Base-by-base conservation (phyloP, 805 yeast genomes). In the Kodamaea kaohsiungensis region DNA sequence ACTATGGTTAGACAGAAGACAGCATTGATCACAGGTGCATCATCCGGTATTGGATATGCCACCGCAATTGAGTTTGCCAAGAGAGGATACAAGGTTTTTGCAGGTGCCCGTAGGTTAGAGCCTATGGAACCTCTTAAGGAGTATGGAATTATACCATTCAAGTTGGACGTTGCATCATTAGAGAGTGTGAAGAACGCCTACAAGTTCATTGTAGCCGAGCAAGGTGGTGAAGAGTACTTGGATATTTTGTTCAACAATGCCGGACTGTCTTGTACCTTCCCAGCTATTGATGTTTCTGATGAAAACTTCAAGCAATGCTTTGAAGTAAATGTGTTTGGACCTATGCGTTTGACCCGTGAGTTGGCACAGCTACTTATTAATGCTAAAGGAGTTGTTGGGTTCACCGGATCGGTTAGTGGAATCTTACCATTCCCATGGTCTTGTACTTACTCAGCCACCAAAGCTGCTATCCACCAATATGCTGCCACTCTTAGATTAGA, bases 381-480 rank as follows among this genome's bases (percentile, higher is more conserved):
- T 39, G 84, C 88, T 1, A 76, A 85, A 59, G 95, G 93, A 2
- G 80, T 83, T 0, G 80, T 89, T 55, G 84, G 86, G 0, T 87
- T 86, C 68, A 88, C 95, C 0, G 95, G 95, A 1, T 86, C 92
- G 2, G 67, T 86, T 2, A 81, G 87, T 13, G 95, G 90, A 0
- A 53, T 82, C n/a, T 69, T 79, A 9, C 85, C 89, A 2, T 84
- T 88, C 72, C 96, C 96, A 27, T 88, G 85, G 66, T 83, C 87
- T 0, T 76, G 86, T 12, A 73, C 85, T 30, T 89, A 89, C 64
- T 79, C 85, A 27, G 78, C 92, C 1, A 67, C 87, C 1, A 89
- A 89, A 62, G 90, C 92, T 6, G 92, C 93, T 0, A 83, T 89
- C 54, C 91, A 88, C 59, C 86, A 82, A 59, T 89, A 84, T 62